Conservation (phyloP, 257 asterid species). For the Fraxinus anomala region DNA sequence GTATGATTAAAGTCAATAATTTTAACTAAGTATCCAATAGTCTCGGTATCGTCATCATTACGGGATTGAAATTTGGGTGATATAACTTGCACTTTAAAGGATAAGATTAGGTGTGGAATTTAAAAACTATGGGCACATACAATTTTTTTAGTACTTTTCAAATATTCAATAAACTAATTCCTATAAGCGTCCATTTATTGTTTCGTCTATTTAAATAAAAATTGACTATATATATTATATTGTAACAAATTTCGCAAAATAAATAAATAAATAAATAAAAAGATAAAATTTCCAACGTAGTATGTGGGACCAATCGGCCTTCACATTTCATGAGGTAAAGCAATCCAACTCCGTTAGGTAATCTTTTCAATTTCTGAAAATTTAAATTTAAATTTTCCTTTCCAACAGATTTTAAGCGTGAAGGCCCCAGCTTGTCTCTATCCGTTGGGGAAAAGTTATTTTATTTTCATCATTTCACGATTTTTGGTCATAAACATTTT, state of each 20-base stretch:
- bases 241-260: too few species aligned
- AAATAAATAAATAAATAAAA: too few species aligned
- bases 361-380: constrained; percentile 21
- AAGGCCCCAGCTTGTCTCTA: neutral
- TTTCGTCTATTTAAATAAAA: too few species aligned
- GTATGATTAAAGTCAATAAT: too few species aligned
- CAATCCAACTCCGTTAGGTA: constrained; percentile 36
- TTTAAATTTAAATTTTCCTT: neutral
- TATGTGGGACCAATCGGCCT: neutral
- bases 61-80: neutral
- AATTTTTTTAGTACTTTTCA: too few species aligned
- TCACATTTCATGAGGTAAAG: constrained; percentile 40
- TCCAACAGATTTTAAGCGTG: neutral
- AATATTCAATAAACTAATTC: too few species aligned
- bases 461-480: neutral
- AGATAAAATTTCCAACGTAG: too few species aligned
- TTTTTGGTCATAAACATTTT: neutral
- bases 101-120: neutral
- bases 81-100: neutral
- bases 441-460: neutral
- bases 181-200: too few species aligned
- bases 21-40: neutral
- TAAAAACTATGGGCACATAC: neutral
- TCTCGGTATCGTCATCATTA: neutral
- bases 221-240: too few species aligned